Evolutionary conservation across 306 rosid genomes (phyloP), one percentile per base, ranked within the genome.

Genomic region (Delonix regia): DNA sequence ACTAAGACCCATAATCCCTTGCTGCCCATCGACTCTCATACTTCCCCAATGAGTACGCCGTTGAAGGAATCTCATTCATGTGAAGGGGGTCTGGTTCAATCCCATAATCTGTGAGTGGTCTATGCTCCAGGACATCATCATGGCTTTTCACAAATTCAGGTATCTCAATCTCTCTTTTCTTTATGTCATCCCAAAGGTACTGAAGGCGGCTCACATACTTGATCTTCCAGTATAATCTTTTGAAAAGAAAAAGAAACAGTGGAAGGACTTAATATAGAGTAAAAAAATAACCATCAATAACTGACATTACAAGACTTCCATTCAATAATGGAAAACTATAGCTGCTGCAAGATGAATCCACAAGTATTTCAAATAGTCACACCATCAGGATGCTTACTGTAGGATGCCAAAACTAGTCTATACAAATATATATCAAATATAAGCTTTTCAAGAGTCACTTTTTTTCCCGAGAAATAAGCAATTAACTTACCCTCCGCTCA

Each of bases 101-200:
- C 67, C 99, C 98, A 47, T 95, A 95, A 89, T 95, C 99, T 69
- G 99, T 92, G 42, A 95, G 89, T 13, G 99, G 98, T 78, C 98
- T 86, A 74, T 91, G 81, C 87, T 95, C 99, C 28, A 95, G 86
- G 80, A 95, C 61, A 74, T 85, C 90, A 62, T 95, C 98, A 27
- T 95, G 98, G 64, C 64, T 69, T 86, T 87, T 87, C 80, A 95
- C 99, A 14, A 95, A 95, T 47, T 95, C 96, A 1, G 97, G 97
- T 82, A 92, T 87, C 78, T 89, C 96, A 18, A 93, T 51, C 69
- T 93, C 97, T 69, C 91, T 94, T 74, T 89, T 92, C 84, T 86
- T 89, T 51, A 95, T 78, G 53, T 91, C 92, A n/a, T 95, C 98
- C 91, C 94, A 95, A n/a, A 95, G 93, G 81, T 95, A 95, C 83